A percentile compares a stretch with the other conserved stretches of the same genome.
Evolutionary conservation across 2,329 filamentous ascomycete species (phyloP).

Genomic region (Fonsecaea nubica): DNA sequence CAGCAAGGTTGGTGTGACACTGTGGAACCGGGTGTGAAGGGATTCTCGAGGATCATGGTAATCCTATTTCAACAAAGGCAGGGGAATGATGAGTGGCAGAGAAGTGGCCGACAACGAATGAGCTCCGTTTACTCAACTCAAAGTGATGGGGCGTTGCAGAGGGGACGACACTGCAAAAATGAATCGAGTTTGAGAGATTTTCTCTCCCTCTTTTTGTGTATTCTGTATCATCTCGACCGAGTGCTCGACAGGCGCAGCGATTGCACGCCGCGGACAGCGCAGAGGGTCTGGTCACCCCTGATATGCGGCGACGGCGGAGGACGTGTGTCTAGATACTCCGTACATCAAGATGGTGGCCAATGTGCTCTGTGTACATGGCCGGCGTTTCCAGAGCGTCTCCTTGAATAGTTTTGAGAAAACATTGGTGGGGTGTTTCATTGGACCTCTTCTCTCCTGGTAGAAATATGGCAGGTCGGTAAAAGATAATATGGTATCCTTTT

Average conservation of each 20-base stretch:
- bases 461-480: neutral
- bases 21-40: neutral
- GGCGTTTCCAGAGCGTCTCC: neutral
- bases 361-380: neutral
- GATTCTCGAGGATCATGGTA: neutral
- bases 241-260: neutral
- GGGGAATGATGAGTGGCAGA: neutral
- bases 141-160: neutral
- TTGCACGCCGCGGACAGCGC: neutral
- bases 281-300: neutral
- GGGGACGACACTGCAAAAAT: neutral
- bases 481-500: neutral
- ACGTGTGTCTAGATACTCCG: neutral
- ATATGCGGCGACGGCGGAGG: neutral
- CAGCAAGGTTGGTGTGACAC: neutral
- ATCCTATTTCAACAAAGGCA: conserved; percentile 8
- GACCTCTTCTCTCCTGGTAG: neutral
- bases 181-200: neutral
- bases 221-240: neutral
- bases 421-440: too few species aligned
- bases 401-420: too few species aligned
- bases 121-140: neutral
- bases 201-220: conserved; percentile 1
- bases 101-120: neutral
- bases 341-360: neutral